Evolutionary conservation across 1,284 basidiomycete species (phyloP).

Genomic region (Sporisorium iseilematis-ciliati): DNA sequence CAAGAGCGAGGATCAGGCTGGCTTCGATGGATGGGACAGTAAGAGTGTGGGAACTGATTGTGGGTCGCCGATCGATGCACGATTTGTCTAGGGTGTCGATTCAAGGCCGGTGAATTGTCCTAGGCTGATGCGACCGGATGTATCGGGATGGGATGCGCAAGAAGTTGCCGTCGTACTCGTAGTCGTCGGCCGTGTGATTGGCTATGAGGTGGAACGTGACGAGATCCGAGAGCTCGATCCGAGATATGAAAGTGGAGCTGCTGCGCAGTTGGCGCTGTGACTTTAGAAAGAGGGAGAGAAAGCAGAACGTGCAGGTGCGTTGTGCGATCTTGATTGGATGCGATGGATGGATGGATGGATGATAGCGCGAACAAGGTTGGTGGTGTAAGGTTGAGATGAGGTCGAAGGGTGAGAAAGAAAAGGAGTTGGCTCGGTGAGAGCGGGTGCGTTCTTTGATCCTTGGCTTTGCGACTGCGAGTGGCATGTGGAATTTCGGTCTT

Average conservation of each 20-base stretch:
- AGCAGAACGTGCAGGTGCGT: neutral
- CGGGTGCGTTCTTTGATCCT: neutral
- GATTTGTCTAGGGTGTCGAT: neutral
- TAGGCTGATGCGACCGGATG: neutral
- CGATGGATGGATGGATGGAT: conserved; percentile 1
- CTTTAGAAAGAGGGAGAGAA: neutral
- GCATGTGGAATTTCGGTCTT: conserved; percentile 1
- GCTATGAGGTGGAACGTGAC: neutral
- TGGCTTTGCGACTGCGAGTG: conserved; percentile 6
- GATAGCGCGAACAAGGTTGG: conserved; percentile 1
- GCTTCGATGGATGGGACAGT: conserved; percentile 1
- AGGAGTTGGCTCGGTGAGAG: neutral
- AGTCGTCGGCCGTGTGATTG: conserved; percentile 3
- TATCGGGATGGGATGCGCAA: neutral
- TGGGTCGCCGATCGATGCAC: neutral
- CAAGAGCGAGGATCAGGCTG: neutral
- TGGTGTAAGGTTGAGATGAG: conserved; percentile 11
- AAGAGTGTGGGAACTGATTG: too few species aligned
- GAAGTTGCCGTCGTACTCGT: neutral
- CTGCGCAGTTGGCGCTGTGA: neutral
- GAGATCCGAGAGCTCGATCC: neutral
- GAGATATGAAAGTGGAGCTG: neutral
- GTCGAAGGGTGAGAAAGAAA: neutral
- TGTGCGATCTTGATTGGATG: neutral
- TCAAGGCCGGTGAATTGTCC: neutral